phyloP scores from a whole-genome alignment of 139 green algal genomes.

The Protoeuglena noctilucae region DNA sequence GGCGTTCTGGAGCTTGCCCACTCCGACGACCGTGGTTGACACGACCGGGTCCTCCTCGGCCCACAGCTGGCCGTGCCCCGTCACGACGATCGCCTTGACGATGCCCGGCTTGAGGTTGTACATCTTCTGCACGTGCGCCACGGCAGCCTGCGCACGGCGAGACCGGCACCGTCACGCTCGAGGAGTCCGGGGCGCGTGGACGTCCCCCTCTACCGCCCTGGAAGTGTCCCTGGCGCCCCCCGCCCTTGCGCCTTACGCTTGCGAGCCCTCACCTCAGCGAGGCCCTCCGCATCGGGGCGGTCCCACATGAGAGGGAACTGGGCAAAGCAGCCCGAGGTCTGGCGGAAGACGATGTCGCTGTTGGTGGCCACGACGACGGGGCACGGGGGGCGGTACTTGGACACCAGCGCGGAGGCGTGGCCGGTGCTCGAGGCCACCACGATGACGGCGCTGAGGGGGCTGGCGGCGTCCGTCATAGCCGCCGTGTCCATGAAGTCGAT shows the following conservation, averaged over 20 bases:
- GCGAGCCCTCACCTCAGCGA: neutral
- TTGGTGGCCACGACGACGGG: constrained; percentile 25
- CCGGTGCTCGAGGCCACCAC: neutral
- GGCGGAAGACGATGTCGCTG: constrained; percentile 24
- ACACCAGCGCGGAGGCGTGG: neutral
- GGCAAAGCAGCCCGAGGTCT: constrained; percentile 20
- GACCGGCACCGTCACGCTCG: no score
- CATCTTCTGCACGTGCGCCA: constrained; percentile 1
- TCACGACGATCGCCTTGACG: constrained; percentile 21
- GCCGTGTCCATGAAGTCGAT: neutral
- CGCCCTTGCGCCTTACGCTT: neutral
- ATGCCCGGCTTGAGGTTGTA: neutral
- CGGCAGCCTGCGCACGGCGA: no score
- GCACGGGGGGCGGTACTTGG: constrained; percentile 16
- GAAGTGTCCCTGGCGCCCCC: neutral
- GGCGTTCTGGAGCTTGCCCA: neutral
- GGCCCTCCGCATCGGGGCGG: neutral
- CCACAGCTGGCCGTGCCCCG: constrained; percentile 7
- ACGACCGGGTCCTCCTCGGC: constrained; percentile 20
- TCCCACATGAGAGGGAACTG: constrained; percentile 22
- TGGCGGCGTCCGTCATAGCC: neutral
- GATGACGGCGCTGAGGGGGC: no score
- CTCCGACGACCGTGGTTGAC: neutral
- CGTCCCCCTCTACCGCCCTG: no score
- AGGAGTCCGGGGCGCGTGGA: no score